Percentiles rank a stretch among this genome's conserved stretches.
Evolutionary conservation across 768 basidiomycete genomes (phyloP).

Genomic region (Boletales sp.): DNA sequence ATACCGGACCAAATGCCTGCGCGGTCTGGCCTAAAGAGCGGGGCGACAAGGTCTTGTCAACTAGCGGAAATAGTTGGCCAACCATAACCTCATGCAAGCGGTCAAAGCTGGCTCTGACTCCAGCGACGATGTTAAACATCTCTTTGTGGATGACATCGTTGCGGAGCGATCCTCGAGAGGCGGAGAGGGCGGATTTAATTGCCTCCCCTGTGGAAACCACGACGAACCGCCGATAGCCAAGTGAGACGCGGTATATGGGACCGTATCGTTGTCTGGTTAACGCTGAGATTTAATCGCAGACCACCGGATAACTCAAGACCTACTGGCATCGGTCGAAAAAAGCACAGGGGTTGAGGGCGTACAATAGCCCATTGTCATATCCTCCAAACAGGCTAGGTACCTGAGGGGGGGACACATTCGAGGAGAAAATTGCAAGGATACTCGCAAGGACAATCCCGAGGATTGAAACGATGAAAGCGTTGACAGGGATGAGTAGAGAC

Average conservation of each 20-base stretch:
- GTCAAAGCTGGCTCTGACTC: conserved; percentile 3
- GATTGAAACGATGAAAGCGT: neutral
- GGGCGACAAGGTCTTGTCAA: conserved; percentile 17
- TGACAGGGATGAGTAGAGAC: neutral
- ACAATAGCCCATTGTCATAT: conserved; percentile 14
- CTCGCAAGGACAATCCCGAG: neutral
- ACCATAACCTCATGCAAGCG: conserved; percentile 16
- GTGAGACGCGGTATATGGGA: conserved; percentile 11
- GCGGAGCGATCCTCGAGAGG: conserved; percentile 5
- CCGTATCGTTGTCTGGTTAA: conserved; percentile 13
- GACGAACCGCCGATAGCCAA: conserved; percentile 14
- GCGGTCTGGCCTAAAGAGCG: conserved; percentile 12
- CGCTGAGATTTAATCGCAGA: neutral
- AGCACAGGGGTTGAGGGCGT: conserved; percentile 8
- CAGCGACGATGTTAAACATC: conserved; percentile 13
- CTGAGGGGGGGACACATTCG: neutral
- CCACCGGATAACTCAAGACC: neutral
- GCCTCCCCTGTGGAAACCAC: conserved; percentile 14
- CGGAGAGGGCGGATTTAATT: conserved; percentile 10
- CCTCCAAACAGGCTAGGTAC: conserved; percentile 13
- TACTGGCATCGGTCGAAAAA: conserved; percentile 23
- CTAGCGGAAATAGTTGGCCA: conserved; percentile 18
- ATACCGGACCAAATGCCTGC: conserved; percentile 4
- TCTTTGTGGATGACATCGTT: conserved; percentile 9
- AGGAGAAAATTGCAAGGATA: neutral